Evolutionary conservation across 2,329 filamentous ascomycete genomes (phyloP).

Genomic region (Calonectria ilicicola): DNA sequence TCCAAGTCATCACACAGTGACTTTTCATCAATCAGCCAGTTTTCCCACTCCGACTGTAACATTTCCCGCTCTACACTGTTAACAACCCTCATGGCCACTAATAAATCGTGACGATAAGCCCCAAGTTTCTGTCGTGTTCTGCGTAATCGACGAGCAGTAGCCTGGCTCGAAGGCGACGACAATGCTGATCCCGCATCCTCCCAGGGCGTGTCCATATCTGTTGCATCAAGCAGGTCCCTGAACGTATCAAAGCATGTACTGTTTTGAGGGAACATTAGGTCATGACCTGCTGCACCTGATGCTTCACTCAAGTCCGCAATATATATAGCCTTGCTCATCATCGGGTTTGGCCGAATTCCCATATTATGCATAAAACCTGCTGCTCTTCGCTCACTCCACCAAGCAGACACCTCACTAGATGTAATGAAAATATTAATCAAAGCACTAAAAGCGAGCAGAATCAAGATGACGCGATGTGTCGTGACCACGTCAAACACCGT

Average conservation of each 20-base stretch:
- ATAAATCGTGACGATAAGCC: constrained; percentile 86
- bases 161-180: constrained; percentile 60
- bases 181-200: constrained; percentile 64
- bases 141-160: constrained; percentile 74
- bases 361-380: constrained; percentile 84
- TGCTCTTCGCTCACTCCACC: constrained; percentile 89
- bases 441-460: constrained; percentile 75
- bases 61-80: constrained; percentile 91
- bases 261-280: constrained; percentile 53
- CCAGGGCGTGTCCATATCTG: constrained; percentile 68
- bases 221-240: constrained; percentile 67
- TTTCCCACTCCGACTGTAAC: constrained; percentile 89
- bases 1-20: constrained; percentile 76
- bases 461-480: constrained; percentile 80
- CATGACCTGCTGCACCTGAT: constrained; percentile 51
- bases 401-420: constrained; percentile 78
- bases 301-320: constrained; percentile 82
- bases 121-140: constrained; percentile 87
- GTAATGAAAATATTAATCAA: constrained; percentile 81
- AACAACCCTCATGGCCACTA: constrained; percentile 90
- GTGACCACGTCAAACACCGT: constrained; percentile 76
- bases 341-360: constrained; percentile 81
- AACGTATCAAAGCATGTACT: constrained; percentile 74
- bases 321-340: constrained; percentile 90
- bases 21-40: constrained; percentile 87